These are phyloP conservation scores for barrel medic (Medicago truncatula) DNA, from an alignment of 306 rosid genomes.

Conservation along the genomic window DNA sequence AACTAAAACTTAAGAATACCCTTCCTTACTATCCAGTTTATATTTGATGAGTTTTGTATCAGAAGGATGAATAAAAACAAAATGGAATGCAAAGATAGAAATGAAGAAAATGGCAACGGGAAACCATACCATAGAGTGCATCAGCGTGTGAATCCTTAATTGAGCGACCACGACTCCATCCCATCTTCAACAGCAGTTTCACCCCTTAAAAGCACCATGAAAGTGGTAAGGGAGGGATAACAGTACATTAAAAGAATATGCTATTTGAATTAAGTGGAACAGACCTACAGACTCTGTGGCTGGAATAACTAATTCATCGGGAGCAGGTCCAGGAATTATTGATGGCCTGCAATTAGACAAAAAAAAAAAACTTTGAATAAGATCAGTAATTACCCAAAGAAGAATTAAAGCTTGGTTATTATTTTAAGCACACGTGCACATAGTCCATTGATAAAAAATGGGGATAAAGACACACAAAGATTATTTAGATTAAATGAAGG, in stretches of 20 bases:
- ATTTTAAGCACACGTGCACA: constrained; percentile 16
- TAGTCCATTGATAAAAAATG: constrained; percentile 33
- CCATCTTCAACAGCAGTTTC: constrained; percentile 91
- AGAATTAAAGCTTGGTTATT: constrained; percentile 30
- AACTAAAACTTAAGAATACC: no score
- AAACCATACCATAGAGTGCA: constrained; percentile 67
- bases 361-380: constrained; percentile 37
- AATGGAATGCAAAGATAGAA: constrained; percentile 23
- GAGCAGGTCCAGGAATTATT: constrained; percentile 93
- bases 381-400: constrained; percentile 22
- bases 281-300: constrained; percentile 89
- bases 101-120: constrained; percentile 24
- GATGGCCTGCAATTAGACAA: constrained; percentile 70
- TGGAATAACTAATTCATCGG: constrained; percentile 89
- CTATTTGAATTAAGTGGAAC: constrained; percentile 41
- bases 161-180: constrained; percentile 97
- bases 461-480: constrained; percentile 1
- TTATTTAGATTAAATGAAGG: not conserved
- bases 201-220: constrained; percentile 62
- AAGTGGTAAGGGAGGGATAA: constrained; percentile 25
- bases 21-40: no score
- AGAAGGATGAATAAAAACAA: constrained; percentile 13
- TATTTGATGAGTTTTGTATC: not conserved
- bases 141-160: constrained; percentile 80
- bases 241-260: constrained; percentile 22